phyloP scores from a whole-genome alignment of 768 basidiomycete genomes.

The Suillus placidus region DNA sequence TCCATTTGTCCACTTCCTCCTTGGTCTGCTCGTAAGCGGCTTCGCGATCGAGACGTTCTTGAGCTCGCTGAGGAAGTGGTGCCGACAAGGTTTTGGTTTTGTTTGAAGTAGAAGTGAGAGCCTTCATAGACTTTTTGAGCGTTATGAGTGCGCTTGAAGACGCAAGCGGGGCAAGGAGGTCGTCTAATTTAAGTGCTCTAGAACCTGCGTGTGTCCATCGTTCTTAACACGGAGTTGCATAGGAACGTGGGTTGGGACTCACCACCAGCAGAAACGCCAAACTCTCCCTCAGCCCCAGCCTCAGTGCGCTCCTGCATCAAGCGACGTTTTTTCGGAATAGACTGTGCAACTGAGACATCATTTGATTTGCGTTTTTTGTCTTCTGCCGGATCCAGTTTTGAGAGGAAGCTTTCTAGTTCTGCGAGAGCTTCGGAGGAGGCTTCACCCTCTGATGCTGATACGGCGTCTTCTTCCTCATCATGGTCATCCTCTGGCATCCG shows the following conservation, averaged over 20 bases:
- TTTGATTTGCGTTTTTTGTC: constrained; percentile 59
- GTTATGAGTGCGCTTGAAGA: constrained; percentile 60
- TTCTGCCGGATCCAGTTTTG: constrained; percentile 56
- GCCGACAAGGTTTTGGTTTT: constrained; percentile 71
- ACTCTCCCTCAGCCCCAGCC: constrained; percentile 81
- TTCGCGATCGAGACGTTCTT: constrained; percentile 89
- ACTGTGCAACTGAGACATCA: constrained; percentile 17
- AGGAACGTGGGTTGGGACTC: constrained; percentile 7
- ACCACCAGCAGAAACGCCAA: constrained; percentile 59
- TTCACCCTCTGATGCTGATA: constrained; percentile 51
- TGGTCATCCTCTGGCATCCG: constrained; percentile 42
- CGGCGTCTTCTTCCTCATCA: constrained; percentile 37
- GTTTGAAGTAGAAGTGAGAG: constrained; percentile 53
- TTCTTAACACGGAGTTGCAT: neutral
- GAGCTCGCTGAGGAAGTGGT: constrained; percentile 82
- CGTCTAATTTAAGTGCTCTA: constrained; percentile 64
- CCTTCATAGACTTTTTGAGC: constrained; percentile 71
- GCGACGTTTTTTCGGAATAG: constrained; percentile 52
- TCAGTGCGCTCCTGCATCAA: constrained; percentile 73
- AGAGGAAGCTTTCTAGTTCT: constrained; percentile 72
- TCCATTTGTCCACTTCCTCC: constrained; percentile 93
- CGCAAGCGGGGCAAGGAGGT: constrained; percentile 74
- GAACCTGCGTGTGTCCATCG: constrained; percentile 37
- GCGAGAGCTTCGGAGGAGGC: constrained; percentile 61
- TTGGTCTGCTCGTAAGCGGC: constrained; percentile 95